Evolutionary conservation across 2,329 filamentous ascomycete species (phyloP).

Genomic region (Plenodomus lindquistii): DNA sequence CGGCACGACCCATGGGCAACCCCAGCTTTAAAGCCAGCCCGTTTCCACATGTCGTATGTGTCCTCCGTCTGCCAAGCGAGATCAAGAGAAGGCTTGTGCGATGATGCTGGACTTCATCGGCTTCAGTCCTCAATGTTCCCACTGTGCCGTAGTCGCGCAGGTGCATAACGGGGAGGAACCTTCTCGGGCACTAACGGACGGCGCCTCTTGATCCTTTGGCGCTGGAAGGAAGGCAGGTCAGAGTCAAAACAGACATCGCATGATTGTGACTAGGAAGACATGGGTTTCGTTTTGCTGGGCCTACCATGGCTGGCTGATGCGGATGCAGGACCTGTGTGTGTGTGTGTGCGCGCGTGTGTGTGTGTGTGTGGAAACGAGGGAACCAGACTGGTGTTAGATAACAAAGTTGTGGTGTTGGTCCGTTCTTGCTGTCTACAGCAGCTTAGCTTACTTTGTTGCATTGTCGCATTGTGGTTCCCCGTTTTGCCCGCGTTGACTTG

Average conservation of each 20-base stretch:
- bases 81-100: conserved; percentile 20
- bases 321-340: conserved; percentile 7
- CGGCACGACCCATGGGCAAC: conserved; percentile 7
- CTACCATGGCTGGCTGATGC: conserved; percentile 8
- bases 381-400: neutral
- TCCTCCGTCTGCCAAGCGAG: conserved; percentile 7
- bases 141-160: conserved; percentile 8
- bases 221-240: conserved; percentile 23
- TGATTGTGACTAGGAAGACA: conserved; percentile 1
- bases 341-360: conserved; percentile 8
- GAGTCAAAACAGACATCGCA: conserved; percentile 24
- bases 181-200: conserved; percentile 33
- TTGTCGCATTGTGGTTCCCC: neutral
- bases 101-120: conserved; percentile 18
- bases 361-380: conserved; percentile 12
- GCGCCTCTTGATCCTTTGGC: conserved; percentile 37
- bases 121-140: conserved; percentile 17
- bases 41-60: conserved; percentile 16
- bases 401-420: neutral
- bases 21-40: conserved; percentile 6
- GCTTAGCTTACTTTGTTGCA: neutral
- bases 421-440: neutral
- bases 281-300: conserved; percentile 8
- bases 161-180: conserved; percentile 17
- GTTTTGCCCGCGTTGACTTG: neutral